Percentiles rank a stretch among this genome's conserved stretches.
Evolutionary conservation across 495 filamentous ascomycete species (phyloP).

Genomic region (Lophiostoma macrostomum): DNA sequence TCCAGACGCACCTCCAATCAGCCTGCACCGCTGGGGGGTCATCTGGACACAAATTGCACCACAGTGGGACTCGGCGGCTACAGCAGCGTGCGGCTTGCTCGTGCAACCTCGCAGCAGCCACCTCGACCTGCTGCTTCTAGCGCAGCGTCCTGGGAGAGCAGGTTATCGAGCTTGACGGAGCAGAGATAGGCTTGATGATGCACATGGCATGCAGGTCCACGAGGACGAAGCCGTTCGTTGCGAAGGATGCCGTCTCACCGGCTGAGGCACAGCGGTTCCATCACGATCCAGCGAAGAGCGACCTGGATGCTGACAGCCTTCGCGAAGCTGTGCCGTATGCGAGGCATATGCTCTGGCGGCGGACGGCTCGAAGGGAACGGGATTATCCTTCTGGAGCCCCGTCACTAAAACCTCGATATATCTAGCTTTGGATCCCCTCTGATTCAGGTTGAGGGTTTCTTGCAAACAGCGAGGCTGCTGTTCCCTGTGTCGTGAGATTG

Average conservation of each 20-base stretch:
- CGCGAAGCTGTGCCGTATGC: conserved; percentile 16
- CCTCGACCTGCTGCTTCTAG: conserved; percentile 16
- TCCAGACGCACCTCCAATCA: neutral
- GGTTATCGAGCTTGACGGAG: conserved; percentile 1
- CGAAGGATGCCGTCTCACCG: conserved; percentile 6
- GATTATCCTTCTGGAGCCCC: neutral
- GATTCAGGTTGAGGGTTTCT: neutral
- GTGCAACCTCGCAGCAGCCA: conserved; percentile 5
- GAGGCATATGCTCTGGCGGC: neutral
- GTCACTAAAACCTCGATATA: neutral
- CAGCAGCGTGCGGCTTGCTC: conserved; percentile 5
- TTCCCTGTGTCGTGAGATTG: conserved; percentile 7
- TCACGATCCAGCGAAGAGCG: conserved; percentile 1
- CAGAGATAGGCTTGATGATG: conserved; percentile 20
- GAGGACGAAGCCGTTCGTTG: conserved; percentile 4
- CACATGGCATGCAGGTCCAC: conserved; percentile 6
- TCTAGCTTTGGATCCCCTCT: conserved; percentile 2
- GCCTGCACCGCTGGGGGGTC: neutral
- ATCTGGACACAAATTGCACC: conserved; percentile 26
- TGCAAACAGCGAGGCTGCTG: neutral
- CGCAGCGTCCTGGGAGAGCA: conserved; percentile 3
- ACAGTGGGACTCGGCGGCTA: conserved; percentile 31
- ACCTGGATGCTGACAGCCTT: neutral
- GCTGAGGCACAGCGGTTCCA: conserved; percentile 26
- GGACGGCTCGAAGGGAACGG: neutral